These are phyloP conservation scores for Claviceps sp. DNA, from an alignment of 2,329 filamentous ascomycete genomes.

Conservation along the genomic window DNA sequence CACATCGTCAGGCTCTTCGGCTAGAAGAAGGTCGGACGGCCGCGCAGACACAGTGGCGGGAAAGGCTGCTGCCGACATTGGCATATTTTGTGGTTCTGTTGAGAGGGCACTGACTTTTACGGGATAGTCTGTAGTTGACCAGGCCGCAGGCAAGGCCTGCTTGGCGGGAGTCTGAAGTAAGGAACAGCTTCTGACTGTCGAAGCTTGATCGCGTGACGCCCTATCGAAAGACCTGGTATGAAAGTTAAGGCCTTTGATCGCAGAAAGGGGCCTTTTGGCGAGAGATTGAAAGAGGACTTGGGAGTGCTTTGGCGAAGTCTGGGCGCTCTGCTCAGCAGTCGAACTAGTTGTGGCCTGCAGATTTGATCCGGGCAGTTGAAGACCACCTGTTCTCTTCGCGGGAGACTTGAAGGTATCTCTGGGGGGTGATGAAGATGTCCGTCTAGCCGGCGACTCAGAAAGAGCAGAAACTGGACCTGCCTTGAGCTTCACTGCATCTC, in stretches of 20 bases:
- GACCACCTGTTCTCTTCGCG: slow-evolving; percentile 28
- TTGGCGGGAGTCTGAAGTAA: slow-evolving; percentile 41
- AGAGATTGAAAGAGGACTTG: slow-evolving; percentile 32
- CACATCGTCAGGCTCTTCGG: slow-evolving; percentile 17
- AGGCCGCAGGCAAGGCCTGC: slow-evolving; percentile 23
- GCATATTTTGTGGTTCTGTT: slow-evolving; percentile 20
- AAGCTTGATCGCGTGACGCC: slow-evolving; percentile 20
- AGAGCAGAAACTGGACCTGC: slow-evolving; percentile 4
- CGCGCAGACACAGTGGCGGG: slow-evolving; percentile 12
- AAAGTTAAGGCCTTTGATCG: slow-evolving; percentile 25
- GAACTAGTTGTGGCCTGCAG: slow-evolving; percentile 13
- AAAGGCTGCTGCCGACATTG: slow-evolving; percentile 21
- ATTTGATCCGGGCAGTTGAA: slow-evolving; percentile 20
- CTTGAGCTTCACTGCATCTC: slow-evolving; percentile 3
- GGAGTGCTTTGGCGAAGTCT: slow-evolving; percentile 22
- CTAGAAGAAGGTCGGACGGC: slow-evolving; percentile 25
- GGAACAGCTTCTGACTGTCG: slow-evolving; percentile 27
- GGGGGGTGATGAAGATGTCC: slow-evolving; percentile 35
- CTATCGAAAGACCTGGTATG: slow-evolving; percentile 10
- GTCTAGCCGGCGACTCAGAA: slow-evolving; percentile 42
- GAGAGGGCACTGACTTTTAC: slow-evolving; percentile 9
- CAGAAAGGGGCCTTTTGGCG: slow-evolving; percentile 35
- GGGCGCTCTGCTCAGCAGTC: slow-evolving; percentile 6
- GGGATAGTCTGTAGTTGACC: slow-evolving; percentile 18
- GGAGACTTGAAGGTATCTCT: slow-evolving; percentile 44